Percentiles rank a stretch among this genome's conserved stretches.
These are phyloP conservation scores for Diaporthe sp. DNA, from an alignment of 2,329 filamentous ascomycete species.

Conservation along the genomic window DNA sequence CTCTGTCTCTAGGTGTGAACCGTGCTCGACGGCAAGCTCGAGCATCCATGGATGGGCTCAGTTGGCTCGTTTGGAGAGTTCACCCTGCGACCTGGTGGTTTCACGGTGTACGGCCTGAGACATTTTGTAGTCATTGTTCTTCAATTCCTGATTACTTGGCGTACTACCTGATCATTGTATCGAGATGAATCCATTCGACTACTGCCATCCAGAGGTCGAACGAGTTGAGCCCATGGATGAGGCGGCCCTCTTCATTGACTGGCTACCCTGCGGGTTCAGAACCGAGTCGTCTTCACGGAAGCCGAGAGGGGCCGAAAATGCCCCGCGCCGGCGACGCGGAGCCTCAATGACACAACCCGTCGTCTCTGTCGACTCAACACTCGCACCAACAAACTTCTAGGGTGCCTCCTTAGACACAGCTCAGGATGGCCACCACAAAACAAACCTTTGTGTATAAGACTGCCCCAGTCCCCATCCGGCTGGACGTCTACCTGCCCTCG, in stretches of 20 bases:
- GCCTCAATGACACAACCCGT: background rate
- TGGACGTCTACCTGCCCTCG: slow-evolving; percentile 10
- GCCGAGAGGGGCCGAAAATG: background rate
- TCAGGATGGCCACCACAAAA: slow-evolving; percentile 2
- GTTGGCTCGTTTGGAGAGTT: background rate
- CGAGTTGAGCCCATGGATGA: too few species aligned
- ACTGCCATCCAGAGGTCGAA: too few species aligned
- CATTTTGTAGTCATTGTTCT: background rate
- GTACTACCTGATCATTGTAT: too few species aligned
- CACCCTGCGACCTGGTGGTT: background rate
- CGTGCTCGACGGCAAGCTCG: too few species aligned
- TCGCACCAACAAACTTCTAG: background rate
- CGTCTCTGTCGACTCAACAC: background rate
- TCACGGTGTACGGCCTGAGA: too few species aligned
- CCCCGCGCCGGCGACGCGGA: background rate
- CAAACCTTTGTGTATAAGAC: slow-evolving; percentile 19
- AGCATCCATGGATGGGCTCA: background rate
- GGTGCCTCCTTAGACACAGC: background rate
- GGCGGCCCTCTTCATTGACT: background rate
- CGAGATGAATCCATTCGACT: too few species aligned
- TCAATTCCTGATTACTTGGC: background rate
- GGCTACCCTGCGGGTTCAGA: too few species aligned
- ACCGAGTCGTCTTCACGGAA: background rate
- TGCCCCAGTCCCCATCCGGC: background rate
- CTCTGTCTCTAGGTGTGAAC: too few species aligned